phyloP scores from a whole-genome alignment of 441 rosid genomes.

The Theobroma grandiflorum region DNA sequence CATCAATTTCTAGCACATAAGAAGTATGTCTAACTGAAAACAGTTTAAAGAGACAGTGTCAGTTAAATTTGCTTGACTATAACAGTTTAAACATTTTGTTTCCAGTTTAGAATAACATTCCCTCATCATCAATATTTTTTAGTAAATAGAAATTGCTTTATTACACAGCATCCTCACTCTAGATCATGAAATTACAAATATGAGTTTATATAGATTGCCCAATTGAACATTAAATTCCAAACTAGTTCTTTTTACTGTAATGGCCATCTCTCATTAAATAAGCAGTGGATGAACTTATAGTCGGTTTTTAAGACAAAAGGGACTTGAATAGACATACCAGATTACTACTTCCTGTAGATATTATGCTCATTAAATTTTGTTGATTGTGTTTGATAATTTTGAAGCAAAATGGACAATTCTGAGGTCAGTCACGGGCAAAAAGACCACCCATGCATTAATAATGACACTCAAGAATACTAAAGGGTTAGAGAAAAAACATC shows the following conservation, averaged over 20 bases:
- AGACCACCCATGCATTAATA: neutral
- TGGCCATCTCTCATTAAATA: neutral
- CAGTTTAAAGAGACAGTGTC: neutral
- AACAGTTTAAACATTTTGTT: neutral
- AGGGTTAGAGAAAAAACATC: neutral
- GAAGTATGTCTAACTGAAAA: neutral
- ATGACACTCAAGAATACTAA: neutral
- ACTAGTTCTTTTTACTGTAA: neutral
- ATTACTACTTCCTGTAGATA: neutral
- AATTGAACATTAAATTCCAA: constrained; percentile 3
- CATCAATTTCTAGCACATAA: neutral
- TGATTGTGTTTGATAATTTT: neutral
- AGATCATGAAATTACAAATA: neutral
- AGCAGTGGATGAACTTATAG: neutral
- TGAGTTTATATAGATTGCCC: neutral
- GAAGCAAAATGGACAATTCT: neutral
- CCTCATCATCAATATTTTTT: neutral
- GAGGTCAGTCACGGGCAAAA: neutral
- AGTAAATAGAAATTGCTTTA: neutral
- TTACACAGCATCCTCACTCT: neutral
- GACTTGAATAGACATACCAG: neutral
- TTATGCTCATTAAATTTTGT: neutral
- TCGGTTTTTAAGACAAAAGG: neutral
- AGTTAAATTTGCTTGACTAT: neutral
- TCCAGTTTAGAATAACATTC: constrained; percentile 3